Evolutionary conservation across 345 rosid genomes (phyloP).

Genomic region (Rhizophora mangle): DNA sequence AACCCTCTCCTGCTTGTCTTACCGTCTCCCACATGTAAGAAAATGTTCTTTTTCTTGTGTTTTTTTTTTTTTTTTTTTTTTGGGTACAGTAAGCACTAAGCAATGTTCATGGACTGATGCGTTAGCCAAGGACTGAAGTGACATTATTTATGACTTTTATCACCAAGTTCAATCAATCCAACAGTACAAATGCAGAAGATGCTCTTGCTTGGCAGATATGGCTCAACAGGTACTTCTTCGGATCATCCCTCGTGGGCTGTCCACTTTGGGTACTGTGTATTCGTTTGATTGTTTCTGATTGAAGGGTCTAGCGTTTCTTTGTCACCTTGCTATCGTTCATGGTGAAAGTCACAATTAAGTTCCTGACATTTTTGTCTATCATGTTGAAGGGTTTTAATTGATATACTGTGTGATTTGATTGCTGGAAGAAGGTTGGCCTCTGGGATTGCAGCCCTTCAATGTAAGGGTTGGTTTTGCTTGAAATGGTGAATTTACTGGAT

Average conservation of each 20-base stretch:
- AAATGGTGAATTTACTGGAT: slow-evolving; percentile 36
- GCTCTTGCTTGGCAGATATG: slow-evolving; percentile 18
- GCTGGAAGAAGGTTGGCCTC: slow-evolving; percentile 53
- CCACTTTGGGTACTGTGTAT: slow-evolving; percentile 13
- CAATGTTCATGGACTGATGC: background rate
- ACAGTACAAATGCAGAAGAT: slow-evolving; percentile 2
- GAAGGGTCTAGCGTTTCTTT: slow-evolving; percentile 6
- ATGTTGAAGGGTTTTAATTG: background rate
- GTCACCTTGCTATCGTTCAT: slow-evolving; percentile 12
- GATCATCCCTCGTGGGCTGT: slow-evolving; percentile 13
- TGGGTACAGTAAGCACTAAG: no score
- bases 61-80: no score
- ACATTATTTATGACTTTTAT: slow-evolving; percentile 11
- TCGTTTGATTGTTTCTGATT: slow-evolving; percentile 20
- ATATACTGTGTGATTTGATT: slow-evolving; percentile 9
- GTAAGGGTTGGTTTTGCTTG: slow-evolving; percentile 32
- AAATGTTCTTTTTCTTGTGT: no score
- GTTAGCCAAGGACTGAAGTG: slow-evolving; percentile 8
- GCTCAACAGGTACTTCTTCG: slow-evolving; percentile 32
- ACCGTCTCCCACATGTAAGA: slow-evolving; percentile 12
- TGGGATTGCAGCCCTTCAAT: slow-evolving; percentile 47
- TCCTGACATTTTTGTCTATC: background rate
- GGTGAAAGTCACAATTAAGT: slow-evolving; percentile 13
- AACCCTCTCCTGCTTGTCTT: slow-evolving; percentile 10
- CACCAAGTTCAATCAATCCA: slow-evolving; percentile 20